Percentiles rank a stretch among this genome's conserved stretches.
Conservation (phyloP, 1,284 basidiomycete species). For the Irpex sp. region DNA sequence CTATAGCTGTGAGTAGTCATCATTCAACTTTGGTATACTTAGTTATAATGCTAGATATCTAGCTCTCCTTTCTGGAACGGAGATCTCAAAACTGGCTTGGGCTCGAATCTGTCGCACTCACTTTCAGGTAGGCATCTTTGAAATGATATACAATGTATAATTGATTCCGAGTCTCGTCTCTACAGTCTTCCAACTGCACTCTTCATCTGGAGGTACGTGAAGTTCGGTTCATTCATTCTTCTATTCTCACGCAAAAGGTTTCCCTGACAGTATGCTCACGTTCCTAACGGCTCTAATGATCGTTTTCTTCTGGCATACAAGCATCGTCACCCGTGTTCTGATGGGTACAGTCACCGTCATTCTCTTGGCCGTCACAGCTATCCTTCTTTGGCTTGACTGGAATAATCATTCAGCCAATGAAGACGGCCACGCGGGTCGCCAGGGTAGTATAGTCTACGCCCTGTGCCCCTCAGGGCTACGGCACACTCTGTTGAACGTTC, state of each 20-base stretch:
- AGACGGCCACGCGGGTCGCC: not conserved
- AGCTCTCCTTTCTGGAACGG: slow-evolving; percentile 17
- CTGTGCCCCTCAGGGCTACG: not conserved
- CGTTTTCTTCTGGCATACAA: slow-evolving; percentile 23
- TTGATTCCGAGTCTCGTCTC: not conserved
- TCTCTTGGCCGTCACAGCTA: slow-evolving; percentile 1
- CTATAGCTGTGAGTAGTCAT: slow-evolving; percentile 4
- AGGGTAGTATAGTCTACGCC: not conserved
- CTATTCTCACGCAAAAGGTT: not conserved
- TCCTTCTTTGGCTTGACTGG: slow-evolving; percentile 18
- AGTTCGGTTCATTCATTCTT: not conserved
- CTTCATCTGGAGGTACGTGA: slow-evolving; percentile 35
- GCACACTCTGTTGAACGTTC: not conserved
- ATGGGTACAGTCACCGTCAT: slow-evolving; percentile 7
- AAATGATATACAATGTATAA: no score
- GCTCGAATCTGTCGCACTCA: slow-evolving; percentile 28
- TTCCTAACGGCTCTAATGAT: slow-evolving; percentile 26
- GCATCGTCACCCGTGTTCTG: slow-evolving; percentile 12
- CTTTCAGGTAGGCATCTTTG: slow-evolving; percentile 23
- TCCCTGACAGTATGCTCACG: slow-evolving; percentile 21
- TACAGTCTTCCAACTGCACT: slow-evolving; percentile 30
- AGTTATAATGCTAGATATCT: no score
- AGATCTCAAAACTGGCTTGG: slow-evolving; percentile 18
- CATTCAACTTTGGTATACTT: no score
- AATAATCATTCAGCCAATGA: not conserved